Evolutionary conservation across 306 rosid species (phyloP), one percentile per base, ranked within the genome.

Genomic region (Potentilla sterilis): DNA sequence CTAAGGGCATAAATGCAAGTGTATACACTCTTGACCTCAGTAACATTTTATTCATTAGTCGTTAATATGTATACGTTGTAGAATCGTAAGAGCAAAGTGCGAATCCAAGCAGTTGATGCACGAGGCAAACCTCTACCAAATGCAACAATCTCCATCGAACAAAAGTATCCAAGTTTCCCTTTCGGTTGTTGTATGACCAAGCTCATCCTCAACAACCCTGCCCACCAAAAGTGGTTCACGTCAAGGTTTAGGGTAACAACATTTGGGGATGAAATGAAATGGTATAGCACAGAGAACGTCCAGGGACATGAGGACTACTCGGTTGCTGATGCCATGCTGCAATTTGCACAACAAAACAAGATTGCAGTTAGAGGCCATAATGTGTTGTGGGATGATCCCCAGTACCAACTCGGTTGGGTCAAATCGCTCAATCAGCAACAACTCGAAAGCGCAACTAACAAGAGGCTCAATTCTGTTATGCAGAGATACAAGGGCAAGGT

Each of bases 231-330:
- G 5, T 90, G 98, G 97, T 87, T 90, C 78, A 28, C 77, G 2
- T 78, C 91, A 0, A 87, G 91, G 67, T 93, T 93, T 85, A 83
- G 75, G 2, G 84, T 84, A 22, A 77, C 96, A 21, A 75, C 84
- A 41, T 93, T 93, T 55, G 90, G 24, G 22, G 70, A 93, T 12
- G 98, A 91, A 80, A 91, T 93, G 98, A 93, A 93, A 63, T 93
- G 98, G 98, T 86, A 93, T 77, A 76, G 77, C 80, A 93, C 77
- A 0, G 97, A 93, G 49, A 0, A 0, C 0, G 6, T 57, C 1
- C 90, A 1, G 1, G 96, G 98, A 38, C 42, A 6, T 1, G 84
- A 73, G 32, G 77, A 89, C 81, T 91, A 89, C 67, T 34, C 82
- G 0, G 58, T 5, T 0, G 74, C 94, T 0, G 96, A 93, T 62